phyloP scores from a whole-genome alignment of 345 rosid genomes.

The Ceriops decandra region DNA sequence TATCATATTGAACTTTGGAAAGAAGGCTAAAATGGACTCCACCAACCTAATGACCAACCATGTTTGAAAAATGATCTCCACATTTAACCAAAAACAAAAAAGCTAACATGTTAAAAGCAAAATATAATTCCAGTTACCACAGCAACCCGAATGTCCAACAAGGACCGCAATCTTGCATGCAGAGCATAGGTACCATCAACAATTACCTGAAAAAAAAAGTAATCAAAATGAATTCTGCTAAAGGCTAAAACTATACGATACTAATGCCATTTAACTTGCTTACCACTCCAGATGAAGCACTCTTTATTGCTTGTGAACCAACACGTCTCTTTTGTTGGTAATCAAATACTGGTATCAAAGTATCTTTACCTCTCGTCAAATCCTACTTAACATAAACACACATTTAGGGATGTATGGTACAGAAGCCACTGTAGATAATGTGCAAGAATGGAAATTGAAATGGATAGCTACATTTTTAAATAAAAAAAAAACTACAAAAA shows the following conservation, averaged over 20 bases:
- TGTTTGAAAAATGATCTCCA: constrained; percentile 11
- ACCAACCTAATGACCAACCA: constrained; percentile 66
- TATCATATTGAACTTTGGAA: constrained; percentile 92
- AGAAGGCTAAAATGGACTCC: constrained; percentile 99
- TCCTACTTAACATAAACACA: constrained; percentile 50
- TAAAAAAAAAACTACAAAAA: not conserved
- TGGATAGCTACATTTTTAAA: too few relatives aligned
- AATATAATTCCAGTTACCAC: constrained; percentile 49
- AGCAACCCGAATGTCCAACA: constrained; percentile 98
- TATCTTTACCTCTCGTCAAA: constrained; percentile 67
- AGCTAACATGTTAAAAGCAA: too few relatives aligned
- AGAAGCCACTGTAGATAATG: too few relatives aligned
- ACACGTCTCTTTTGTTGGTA: constrained; percentile 70
- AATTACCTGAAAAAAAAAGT: constrained; percentile 57
- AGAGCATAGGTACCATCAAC: constrained; percentile 98
- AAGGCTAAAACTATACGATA: constrained; percentile 11
- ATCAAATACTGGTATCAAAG: constrained; percentile 76
- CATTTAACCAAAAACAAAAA: too few relatives aligned
- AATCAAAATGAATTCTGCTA: constrained; percentile 18
- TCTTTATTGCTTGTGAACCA: constrained; percentile 54
- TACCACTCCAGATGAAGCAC: constrained; percentile 80
- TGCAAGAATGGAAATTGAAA: too few relatives aligned
- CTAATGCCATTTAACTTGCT: constrained; percentile 13
- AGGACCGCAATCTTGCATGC: constrained; percentile 88
- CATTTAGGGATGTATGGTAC: too few relatives aligned